Percentiles rank a stretch among this genome's conserved stretches.
These are phyloP conservation scores for Russula virescens DNA, from an alignment of 768 basidiomycete species.

Conservation along the genomic window DNA sequence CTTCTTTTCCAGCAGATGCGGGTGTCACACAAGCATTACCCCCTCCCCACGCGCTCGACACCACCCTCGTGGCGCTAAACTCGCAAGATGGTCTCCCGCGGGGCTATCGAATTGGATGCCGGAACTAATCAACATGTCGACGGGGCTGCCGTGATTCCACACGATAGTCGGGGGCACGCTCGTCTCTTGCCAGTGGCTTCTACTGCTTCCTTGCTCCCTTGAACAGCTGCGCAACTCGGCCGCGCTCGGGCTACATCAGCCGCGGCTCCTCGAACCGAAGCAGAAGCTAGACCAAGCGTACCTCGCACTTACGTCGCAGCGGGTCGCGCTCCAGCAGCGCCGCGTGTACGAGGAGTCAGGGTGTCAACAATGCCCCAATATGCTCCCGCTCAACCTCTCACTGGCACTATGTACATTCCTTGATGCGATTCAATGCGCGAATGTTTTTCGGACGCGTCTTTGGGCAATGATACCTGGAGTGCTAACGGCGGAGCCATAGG, in stretches of 20 bases:
- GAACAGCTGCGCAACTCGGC: constrained; percentile 52
- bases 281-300: constrained; percentile 39
- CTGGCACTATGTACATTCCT: too few relatives aligned
- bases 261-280: constrained; percentile 50
- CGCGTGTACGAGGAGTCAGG: constrained; percentile 56
- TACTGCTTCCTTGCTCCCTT: constrained; percentile 57
- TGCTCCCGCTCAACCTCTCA: too few relatives aligned
- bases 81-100: constrained; percentile 58
- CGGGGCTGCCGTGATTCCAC: constrained; percentile 78
- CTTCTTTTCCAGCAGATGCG: not conserved
- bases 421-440: too few relatives aligned
- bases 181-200: constrained; percentile 54
- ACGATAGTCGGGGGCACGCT: constrained; percentile 65
- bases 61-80: constrained; percentile 17
- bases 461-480: too few relatives aligned
- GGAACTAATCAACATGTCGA: constrained; percentile 62
- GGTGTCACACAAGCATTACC: constrained; percentile 1
- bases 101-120: constrained; percentile 57
- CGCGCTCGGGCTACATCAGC: constrained; percentile 53
- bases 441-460: too few relatives aligned
- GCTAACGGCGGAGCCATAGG: too few relatives aligned
- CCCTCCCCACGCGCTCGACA: not conserved
- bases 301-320: constrained; percentile 35
- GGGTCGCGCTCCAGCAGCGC: constrained; percentile 41
- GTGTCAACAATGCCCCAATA: too few relatives aligned